These are phyloP conservation scores for Paraurostyla sp. DNA, from an alignment of 73 alveolate species.

Conservation along the genomic window DNA sequence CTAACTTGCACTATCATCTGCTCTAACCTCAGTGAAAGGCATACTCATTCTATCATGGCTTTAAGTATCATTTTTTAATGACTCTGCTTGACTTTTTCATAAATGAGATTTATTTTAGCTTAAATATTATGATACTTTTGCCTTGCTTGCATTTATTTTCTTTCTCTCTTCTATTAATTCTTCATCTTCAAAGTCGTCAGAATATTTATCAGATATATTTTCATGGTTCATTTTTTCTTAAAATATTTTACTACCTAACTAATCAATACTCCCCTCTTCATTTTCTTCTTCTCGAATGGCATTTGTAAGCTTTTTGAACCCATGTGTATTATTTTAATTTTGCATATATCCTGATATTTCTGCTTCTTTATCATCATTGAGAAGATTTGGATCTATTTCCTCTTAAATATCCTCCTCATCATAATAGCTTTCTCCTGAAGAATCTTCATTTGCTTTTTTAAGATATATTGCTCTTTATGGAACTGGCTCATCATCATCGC, in stretches of 20 bases:
- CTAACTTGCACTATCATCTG: constrained; percentile 48
- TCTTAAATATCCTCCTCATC: not conserved
- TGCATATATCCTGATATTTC: not conserved
- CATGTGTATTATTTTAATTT: too few relatives aligned
- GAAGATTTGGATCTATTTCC: not conserved
- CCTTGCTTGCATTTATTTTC: not conserved
- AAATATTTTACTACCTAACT: not conserved
- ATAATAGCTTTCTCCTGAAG: not conserved
- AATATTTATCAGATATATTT: not conserved
- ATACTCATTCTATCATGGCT: too few relatives aligned
- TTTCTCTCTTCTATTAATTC: not conserved
- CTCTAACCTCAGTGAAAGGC: constrained; percentile 2
- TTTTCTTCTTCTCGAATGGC: not conserved
- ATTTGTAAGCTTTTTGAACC: too few relatives aligned
- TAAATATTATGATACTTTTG: not conserved
- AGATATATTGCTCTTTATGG: not conserved
- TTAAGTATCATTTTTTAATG: not conserved
- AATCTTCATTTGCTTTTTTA: not conserved
- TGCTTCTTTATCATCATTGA: not conserved
- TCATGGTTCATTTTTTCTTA: too few relatives aligned
- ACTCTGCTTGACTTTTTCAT: not conserved
- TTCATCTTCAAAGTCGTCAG: not conserved
- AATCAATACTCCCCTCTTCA: not conserved
- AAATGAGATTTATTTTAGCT: not conserved
- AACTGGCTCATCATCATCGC: not conserved